Evolutionary conservation across 1,284 basidiomycete genomes (phyloP).

Genomic region (Pholiota adiposa): DNA sequence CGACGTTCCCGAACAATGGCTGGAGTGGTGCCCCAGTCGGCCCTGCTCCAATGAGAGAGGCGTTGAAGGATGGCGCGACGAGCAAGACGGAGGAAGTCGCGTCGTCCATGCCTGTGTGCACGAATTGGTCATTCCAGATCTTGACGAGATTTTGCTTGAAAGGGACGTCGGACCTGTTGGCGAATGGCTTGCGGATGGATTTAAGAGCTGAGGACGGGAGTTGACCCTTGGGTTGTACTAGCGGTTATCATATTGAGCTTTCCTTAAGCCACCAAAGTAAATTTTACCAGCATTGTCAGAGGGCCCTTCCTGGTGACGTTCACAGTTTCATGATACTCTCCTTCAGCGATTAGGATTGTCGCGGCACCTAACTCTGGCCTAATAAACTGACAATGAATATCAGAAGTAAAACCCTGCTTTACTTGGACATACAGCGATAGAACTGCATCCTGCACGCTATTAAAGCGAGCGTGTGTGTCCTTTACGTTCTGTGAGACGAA

Average conservation of each 20-base stretch:
- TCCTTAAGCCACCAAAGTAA: background rate
- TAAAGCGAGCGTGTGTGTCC: slow-evolving; percentile 49
- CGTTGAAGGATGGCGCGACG: slow-evolving; percentile 52
- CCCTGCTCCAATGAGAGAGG: slow-evolving; percentile 58
- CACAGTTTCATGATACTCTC: slow-evolving; percentile 65
- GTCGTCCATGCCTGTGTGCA: slow-evolving; percentile 50
- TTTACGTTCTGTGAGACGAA: slow-evolving; percentile 53
- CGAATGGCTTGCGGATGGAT: slow-evolving; percentile 34
- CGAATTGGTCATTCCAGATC: slow-evolving; percentile 53
- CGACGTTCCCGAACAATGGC: slow-evolving; percentile 54
- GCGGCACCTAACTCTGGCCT: slow-evolving; percentile 45
- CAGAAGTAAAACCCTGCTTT: background rate
- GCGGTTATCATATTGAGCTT: background rate
- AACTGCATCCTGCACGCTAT: slow-evolving; percentile 56
- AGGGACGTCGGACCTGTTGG: slow-evolving; percentile 27
- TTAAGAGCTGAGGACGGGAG: slow-evolving; percentile 39
- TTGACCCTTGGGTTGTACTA: slow-evolving; percentile 47
- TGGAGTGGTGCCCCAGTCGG: slow-evolving; percentile 59
- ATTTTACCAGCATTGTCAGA: slow-evolving; percentile 55
- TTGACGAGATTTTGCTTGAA: slow-evolving; percentile 55
- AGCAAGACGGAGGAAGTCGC: slow-evolving; percentile 57
- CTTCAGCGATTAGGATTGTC: slow-evolving; percentile 61
- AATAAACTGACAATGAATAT: background rate
- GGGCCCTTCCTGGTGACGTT: slow-evolving; percentile 59
- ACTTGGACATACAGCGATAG: slow-evolving; percentile 47